Conservation (phyloP, 352 stramenopile genomes). For the Globisporangium iwayamae region DNA sequence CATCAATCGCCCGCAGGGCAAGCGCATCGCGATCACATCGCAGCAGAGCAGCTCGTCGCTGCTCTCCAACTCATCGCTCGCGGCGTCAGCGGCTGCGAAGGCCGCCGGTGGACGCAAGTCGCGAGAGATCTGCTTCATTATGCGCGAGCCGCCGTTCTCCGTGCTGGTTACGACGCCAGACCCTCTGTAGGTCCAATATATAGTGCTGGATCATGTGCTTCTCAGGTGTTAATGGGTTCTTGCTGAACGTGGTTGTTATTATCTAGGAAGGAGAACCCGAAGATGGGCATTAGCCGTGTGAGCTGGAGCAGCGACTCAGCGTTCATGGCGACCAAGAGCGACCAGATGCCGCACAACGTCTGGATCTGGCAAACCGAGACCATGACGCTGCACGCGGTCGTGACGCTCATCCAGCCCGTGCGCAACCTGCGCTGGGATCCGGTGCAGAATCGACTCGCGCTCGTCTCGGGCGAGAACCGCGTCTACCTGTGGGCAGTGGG, state of each 20-base stretch:
- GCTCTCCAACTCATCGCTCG: slow-evolving; percentile 55
- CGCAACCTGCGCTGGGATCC: slow-evolving; percentile 68
- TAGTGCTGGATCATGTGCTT: neutral
- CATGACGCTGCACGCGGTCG: slow-evolving; percentile 58
- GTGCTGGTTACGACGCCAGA: slow-evolving; percentile 61
- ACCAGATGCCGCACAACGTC: slow-evolving; percentile 81
- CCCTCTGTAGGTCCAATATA: slow-evolving; percentile 43
- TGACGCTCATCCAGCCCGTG: slow-evolving; percentile 63
- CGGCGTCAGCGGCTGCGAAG: slow-evolving; percentile 51
- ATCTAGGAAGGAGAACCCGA: slow-evolving; percentile 61
- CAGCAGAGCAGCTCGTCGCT: slow-evolving; percentile 26
- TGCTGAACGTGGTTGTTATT: neutral
- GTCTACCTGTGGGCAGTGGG: slow-evolving; percentile 69
- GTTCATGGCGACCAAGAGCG: slow-evolving; percentile 74
- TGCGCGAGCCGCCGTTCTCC: slow-evolving; percentile 65
- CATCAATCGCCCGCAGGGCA: slow-evolving; percentile 56
- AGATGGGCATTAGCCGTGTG: slow-evolving; percentile 63
- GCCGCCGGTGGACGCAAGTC: slow-evolving; percentile 45
- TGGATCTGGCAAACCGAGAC: slow-evolving; percentile 82
- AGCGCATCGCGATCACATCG: slow-evolving; percentile 37
- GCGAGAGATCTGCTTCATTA: slow-evolving; percentile 67
- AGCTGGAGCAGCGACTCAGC: slow-evolving; percentile 66
- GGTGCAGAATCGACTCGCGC: slow-evolving; percentile 37
- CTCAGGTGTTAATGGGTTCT: neutral
- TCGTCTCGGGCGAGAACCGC: slow-evolving; percentile 56